Evolutionary conservation across 2,329 filamentous ascomycete species (phyloP).

Genomic region (Aspergillus terreus): DNA sequence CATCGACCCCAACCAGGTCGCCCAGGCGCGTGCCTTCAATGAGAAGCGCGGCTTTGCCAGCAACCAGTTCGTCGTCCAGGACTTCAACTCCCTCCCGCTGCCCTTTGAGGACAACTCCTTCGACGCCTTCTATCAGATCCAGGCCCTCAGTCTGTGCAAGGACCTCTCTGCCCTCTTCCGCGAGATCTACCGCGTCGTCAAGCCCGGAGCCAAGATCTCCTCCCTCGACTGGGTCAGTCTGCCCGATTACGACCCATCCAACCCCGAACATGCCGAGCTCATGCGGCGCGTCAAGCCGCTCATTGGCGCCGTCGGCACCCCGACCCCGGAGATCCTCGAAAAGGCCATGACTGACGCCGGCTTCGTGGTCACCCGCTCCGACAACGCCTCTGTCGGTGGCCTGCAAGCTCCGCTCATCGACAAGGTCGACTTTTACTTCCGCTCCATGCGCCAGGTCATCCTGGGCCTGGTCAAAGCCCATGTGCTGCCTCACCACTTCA

Average conservation of each 20-base stretch:
- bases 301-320: conserved; percentile 54
- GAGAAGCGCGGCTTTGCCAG: conserved; percentile 43
- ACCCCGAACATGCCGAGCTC: conserved; percentile 48
- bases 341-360: conserved; percentile 46
- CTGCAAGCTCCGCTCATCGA: conserved; percentile 53
- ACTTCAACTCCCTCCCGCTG: conserved; percentile 52
- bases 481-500: conserved; percentile 50
- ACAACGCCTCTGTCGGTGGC: conserved; percentile 52
- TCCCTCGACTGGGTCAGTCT: conserved; percentile 54
- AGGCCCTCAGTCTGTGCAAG: conserved; percentile 53
- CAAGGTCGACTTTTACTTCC: conserved; percentile 54
- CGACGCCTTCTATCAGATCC: conserved; percentile 57
- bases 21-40: conserved; percentile 46
- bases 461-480: conserved; percentile 47
- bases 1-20: conserved; percentile 53
- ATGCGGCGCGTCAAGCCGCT: conserved; percentile 55
- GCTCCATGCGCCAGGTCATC: conserved; percentile 48
- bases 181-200: conserved; percentile 49
- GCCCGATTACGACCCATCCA: conserved; percentile 46
- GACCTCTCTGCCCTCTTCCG: conserved; percentile 46
- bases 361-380: conserved; percentile 46
- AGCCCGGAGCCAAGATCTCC: conserved; percentile 50
- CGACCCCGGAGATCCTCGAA: conserved; percentile 48
- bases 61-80: conserved; percentile 46
- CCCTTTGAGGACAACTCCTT: conserved; percentile 49